Base-by-base conservation (phyloP, 805 yeast species). In the Metschnikowia similis region DNA sequence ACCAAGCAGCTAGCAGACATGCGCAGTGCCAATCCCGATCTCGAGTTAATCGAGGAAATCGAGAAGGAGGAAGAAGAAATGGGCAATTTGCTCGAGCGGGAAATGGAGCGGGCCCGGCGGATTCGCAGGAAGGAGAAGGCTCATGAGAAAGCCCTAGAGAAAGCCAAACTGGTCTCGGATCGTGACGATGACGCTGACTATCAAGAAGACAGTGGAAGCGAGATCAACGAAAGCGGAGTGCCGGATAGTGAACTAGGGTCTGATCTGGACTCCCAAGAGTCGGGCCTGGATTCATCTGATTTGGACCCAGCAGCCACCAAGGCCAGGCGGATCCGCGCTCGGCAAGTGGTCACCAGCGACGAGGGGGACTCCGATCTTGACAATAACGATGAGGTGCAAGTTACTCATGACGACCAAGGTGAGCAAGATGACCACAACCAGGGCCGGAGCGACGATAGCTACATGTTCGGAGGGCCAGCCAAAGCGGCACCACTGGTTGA, bases 11-110 rank as follows among this genome's bases (percentile, higher is more conserved):
- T 73, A 36, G 63, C 60, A 42, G 61, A 59, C 4, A 50, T 59
- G 41, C 61, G 57, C 34, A 44, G 52, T 26, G 49, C 48, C 31
- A 57, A 62, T 41, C 58, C 58, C 5, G 64, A 67, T 40, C 52
- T 59, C n/a, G 66, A 64, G 29, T 55, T 63, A 17, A 49, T 65
- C 10, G 66, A 69, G 41, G 75, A 71, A 47, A 63, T 71, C 36
- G 75, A 72, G 45, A 65, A 66, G 53, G 76, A 73, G 45, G 78
- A 73, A 39, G 76, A 71, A 42, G 66, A 66, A 27, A 71, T 73
- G 76, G 76, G 72, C 6, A 62, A 69, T 9, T 63, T 74, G 38
- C 66, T 81, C 55, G 80, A 79, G 54, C 70, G 77, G 50, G 83
- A 79, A 58, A 72, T 79, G 53, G 75, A 74, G 49, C 70, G 83